These are phyloP conservation scores for Linnemannia hyalina DNA, from an alignment of 192 early-diverging fungal species.

Conservation along the genomic window DNA sequence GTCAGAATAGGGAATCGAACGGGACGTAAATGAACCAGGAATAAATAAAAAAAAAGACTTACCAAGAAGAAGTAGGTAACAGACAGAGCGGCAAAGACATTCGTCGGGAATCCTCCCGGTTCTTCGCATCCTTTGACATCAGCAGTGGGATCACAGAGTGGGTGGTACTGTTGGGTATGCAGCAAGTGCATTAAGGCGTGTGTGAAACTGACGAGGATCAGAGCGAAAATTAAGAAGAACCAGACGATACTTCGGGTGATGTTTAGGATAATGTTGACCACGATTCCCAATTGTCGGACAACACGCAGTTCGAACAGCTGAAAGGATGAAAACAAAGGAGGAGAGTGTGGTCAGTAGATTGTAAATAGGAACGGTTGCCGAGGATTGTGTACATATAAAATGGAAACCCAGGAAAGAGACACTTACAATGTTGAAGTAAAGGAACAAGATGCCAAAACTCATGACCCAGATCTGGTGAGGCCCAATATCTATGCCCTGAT, in stretches of 20 bases:
- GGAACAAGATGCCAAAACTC: constrained; percentile 42
- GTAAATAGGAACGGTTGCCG: too few species aligned
- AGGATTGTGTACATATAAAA: too few species aligned
- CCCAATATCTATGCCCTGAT: background rate
- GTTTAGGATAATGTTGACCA: constrained; percentile 50
- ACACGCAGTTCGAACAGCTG: constrained; percentile 51
- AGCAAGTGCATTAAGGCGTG: constrained; percentile 39
- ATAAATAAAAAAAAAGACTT: constrained; percentile 4
- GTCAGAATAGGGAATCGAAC: background rate
- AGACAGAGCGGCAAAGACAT: constrained; percentile 17
- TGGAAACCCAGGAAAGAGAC: too few species aligned
- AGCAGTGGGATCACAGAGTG: background rate
- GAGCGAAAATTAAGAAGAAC: constrained; percentile 40
- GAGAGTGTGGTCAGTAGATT: background rate
- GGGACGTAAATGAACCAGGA: too few species aligned
- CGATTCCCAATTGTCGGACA: constrained; percentile 36
- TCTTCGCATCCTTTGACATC: background rate
- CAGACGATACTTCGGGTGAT: constrained; percentile 33
- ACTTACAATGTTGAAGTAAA: constrained; percentile 49
- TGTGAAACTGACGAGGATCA: constrained; percentile 46
- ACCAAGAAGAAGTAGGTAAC: constrained; percentile 44
- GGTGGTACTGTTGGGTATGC: constrained; percentile 4
- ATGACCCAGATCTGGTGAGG: constrained; percentile 35
- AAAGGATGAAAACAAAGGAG: background rate
- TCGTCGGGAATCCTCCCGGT: background rate